Conservation (phyloP, 495 filamentous ascomycete genomes). For the Tuber melanosporum region DNA sequence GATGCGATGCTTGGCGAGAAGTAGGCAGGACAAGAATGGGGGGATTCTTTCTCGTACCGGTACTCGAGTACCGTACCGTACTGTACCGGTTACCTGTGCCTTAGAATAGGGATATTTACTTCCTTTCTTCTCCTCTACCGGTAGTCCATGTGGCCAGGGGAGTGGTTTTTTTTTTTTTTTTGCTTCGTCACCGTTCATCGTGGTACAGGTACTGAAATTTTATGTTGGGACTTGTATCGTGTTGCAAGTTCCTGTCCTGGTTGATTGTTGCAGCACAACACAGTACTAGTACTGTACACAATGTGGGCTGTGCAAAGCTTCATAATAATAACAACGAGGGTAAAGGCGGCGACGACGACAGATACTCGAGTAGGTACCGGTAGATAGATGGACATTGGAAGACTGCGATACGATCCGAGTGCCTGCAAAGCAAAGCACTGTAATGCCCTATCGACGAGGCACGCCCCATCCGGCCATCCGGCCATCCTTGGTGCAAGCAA, state of each 20-base stretch:
- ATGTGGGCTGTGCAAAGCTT: slow-evolving; percentile 1
- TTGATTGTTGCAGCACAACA: background rate
- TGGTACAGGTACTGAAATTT: background rate
- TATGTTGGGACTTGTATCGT: background rate
- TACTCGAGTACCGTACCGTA: background rate
- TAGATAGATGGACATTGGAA: background rate
- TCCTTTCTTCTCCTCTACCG: background rate
- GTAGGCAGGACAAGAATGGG: slow-evolving; percentile 4
- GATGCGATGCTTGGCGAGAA: slow-evolving; percentile 36
- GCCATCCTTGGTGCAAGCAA: background rate
- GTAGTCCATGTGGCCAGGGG: background rate
- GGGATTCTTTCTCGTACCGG: background rate
- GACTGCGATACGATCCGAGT: background rate
- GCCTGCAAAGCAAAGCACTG: background rate
- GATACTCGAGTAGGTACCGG: background rate
- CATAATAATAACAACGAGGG: background rate
- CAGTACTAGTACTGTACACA: background rate
- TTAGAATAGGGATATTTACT: background rate
- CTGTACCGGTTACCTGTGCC: background rate
- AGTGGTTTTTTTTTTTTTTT: background rate
- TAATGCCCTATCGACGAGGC: too few relatives aligned
- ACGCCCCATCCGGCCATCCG: background rate
- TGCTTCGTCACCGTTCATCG: background rate
- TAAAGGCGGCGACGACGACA: background rate
- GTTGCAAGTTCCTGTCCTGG: background rate